These are phyloP conservation scores for Cercophora samala DNA, from an alignment of 495 filamentous ascomycete genomes.

Conservation along the genomic window DNA sequence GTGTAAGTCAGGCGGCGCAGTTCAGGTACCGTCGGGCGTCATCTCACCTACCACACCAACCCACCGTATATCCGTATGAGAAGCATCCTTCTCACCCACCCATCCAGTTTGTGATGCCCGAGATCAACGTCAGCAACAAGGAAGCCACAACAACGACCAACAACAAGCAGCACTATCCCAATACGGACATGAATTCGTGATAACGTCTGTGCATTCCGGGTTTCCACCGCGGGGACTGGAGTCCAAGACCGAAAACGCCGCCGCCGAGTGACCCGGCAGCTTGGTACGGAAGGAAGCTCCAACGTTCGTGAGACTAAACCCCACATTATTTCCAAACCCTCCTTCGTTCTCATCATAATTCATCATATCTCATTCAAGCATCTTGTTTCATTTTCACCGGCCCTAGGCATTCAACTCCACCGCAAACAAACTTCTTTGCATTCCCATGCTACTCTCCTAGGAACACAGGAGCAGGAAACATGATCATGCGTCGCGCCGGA, in stretches of 20 bases:
- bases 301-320: constrained; percentile 6
- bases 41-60: neutral
- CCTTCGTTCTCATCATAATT: neutral
- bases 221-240: neutral
- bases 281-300: constrained; percentile 18
- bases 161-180: neutral
- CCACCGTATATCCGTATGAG: neutral
- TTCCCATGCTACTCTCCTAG: neutral
- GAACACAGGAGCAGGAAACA: neutral
- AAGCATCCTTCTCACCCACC: neutral
- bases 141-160: neutral
- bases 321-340: neutral
- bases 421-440: neutral
- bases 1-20: neutral
- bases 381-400: neutral
- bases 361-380: neutral
- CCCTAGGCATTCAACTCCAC: neutral
- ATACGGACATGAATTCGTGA: neutral
- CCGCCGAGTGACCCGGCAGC: constrained; percentile 19
- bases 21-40: neutral
- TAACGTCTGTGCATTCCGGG: neutral
- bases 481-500: neutral
- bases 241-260: neutral
- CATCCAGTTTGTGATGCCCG: neutral
- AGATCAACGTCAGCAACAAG: neutral